These are phyloP conservation scores for Pythium grandisporangium DNA, from an alignment of 352 stramenopile genomes.

Conservation along the genomic window DNA sequence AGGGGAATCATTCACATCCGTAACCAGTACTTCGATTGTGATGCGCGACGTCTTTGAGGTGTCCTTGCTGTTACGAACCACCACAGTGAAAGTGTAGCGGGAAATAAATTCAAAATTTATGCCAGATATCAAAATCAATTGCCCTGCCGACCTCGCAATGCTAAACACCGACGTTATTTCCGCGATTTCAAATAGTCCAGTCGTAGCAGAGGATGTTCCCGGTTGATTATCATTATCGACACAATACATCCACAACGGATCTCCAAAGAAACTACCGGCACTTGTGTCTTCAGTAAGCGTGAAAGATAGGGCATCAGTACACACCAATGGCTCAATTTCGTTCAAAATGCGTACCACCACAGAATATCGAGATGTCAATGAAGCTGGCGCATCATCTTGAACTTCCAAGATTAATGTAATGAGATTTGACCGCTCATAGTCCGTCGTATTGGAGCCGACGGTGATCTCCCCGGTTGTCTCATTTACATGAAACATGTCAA, in stretches of 20 bases:
- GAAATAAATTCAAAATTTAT: constrained; percentile 22
- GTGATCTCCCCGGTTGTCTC: constrained; percentile 25
- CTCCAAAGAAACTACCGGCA: constrained; percentile 15
- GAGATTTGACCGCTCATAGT: constrained; percentile 27
- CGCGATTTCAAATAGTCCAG: constrained; percentile 32
- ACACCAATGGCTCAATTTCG: constrained; percentile 23
- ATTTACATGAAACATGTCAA: constrained; percentile 41
- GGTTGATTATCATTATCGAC: constrained; percentile 38
- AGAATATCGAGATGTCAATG: constrained; percentile 20
- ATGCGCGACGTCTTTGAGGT: constrained; percentile 14
- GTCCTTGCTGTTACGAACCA: constrained; percentile 17
- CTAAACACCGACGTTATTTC: constrained; percentile 8
- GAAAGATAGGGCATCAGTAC: neutral
- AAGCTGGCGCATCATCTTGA: constrained; percentile 28
- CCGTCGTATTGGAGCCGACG: constrained; percentile 24
- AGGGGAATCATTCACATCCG: constrained; percentile 41
- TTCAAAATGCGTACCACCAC: constrained; percentile 31
- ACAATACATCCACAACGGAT: constrained; percentile 27
- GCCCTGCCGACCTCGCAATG: constrained; percentile 13
- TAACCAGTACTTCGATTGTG: constrained; percentile 15
- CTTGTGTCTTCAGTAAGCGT: constrained; percentile 14
- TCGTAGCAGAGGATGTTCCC: constrained; percentile 4
- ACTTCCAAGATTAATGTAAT: constrained; percentile 32
- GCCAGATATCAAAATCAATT: constrained; percentile 3
- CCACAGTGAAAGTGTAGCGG: constrained; percentile 15